Evolutionary conservation across 2,329 filamentous ascomycete species (phyloP).

Genomic region (Colletotrichum lupini): DNA sequence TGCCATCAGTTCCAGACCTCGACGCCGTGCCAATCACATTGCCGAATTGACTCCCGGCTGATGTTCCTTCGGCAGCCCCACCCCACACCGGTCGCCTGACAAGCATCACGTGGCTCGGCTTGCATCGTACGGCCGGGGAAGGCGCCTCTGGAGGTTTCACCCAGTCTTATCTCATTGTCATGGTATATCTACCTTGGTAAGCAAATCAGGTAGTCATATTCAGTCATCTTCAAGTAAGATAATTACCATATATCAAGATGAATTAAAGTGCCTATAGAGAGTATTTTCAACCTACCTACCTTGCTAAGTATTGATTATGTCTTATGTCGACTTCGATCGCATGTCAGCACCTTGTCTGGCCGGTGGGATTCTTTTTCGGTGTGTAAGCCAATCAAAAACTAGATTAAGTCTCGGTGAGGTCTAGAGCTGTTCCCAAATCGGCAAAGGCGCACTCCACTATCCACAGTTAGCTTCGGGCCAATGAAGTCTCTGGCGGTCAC

Average conservation of each 20-base stretch:
- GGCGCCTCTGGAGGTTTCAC: background rate
- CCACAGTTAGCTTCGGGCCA: slow-evolving; percentile 22
- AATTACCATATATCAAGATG: no score
- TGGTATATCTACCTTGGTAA: no score
- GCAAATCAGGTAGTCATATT: no score
- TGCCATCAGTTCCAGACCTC: slow-evolving; percentile 13
- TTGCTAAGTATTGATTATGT: background rate
- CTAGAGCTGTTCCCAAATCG: background rate
- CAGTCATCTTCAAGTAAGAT: no score
- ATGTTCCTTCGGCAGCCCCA: slow-evolving; percentile 7
- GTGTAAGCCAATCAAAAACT: background rate
- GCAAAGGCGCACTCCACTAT: slow-evolving; percentile 22
- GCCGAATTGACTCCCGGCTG: slow-evolving; percentile 23
- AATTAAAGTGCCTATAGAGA: background rate
- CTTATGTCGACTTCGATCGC: background rate
- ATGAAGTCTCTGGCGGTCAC: background rate
- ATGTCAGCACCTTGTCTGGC: background rate
- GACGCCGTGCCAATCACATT: slow-evolving; percentile 14
- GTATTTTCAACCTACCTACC: background rate
- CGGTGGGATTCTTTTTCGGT: background rate
- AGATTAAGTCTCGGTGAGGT: background rate
- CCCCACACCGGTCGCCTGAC: background rate
- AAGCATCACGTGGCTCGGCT: slow-evolving; percentile 29
- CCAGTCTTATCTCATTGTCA: background rate
- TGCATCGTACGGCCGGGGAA: slow-evolving; percentile 5